Percentiles rank a stretch among this genome's conserved stretches.
Conservation (phyloP, 192 early-diverging fungal species). For the Phlyctochytrium bullatum region DNA sequence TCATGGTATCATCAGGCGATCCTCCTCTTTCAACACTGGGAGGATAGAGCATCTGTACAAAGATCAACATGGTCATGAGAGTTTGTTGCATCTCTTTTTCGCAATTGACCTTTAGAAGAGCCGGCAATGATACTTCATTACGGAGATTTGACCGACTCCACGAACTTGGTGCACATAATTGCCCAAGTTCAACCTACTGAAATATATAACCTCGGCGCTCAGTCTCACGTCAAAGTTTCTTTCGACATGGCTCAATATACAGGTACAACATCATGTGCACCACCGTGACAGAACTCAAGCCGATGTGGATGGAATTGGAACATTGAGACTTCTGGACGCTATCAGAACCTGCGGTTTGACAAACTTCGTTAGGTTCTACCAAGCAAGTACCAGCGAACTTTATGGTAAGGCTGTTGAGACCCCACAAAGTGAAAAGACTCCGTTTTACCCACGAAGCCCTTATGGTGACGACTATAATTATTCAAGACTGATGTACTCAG, state of each 20-base stretch:
- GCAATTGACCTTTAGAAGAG: background rate
- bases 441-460: constrained; percentile 78
- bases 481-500: constrained; percentile 5
- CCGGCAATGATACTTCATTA: constrained; percentile 70
- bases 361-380: constrained; percentile 53
- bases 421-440: constrained; percentile 77
- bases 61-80: constrained; percentile 56
- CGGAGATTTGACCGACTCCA: constrained; percentile 78
- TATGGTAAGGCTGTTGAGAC: constrained; percentile 76
- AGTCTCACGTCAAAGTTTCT: constrained; percentile 54
- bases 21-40: constrained; percentile 83
- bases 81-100: background rate
- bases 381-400: constrained; percentile 72
- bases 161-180: constrained; percentile 72
- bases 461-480: constrained; percentile 51
- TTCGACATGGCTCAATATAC: constrained; percentile 79
- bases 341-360: constrained; percentile 72
- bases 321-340: constrained; percentile 72
- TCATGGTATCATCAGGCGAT: constrained; percentile 77
- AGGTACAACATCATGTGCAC: constrained; percentile 25
- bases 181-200: constrained; percentile 71
- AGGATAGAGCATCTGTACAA: constrained; percentile 76
- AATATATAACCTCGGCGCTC: constrained; percentile 76
- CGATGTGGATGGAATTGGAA: constrained; percentile 78
- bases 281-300: constrained; percentile 12